Evolutionary conservation across 306 rosid genomes (phyloP).

Genomic region (Quercus mongolica): DNA sequence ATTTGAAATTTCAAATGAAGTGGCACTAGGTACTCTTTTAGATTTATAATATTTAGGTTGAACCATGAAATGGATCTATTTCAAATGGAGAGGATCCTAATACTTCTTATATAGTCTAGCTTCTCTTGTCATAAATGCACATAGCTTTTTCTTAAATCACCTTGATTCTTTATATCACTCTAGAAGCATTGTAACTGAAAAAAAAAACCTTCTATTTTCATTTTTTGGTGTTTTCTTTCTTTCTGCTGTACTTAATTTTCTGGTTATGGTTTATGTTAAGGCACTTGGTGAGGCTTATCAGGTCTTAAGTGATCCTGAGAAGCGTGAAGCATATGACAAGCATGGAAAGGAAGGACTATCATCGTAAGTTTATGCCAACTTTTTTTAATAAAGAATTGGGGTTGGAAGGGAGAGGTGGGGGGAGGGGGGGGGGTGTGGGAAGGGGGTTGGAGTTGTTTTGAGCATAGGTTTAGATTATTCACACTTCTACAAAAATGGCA

Average conservation of each 20-base stretch:
- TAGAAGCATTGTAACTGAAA: not conserved
- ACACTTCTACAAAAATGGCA: not conserved
- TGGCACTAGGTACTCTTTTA: no score
- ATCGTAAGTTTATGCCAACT: constrained; percentile 57
- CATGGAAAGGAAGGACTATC: constrained; percentile 73
- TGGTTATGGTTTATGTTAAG: constrained; percentile 34
- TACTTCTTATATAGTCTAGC: not conserved
- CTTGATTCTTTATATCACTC: not conserved
- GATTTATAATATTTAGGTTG: no score
- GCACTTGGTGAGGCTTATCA: constrained; percentile 98
- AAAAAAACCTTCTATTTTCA: not conserved
- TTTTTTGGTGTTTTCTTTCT: not conserved
- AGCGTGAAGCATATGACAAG: constrained; percentile 88
- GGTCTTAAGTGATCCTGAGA: constrained; percentile 86
- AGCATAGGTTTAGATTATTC: not conserved
- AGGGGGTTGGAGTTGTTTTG: not conserved
- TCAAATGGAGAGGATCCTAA: no score
- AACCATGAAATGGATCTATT: no score
- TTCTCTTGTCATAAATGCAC: not conserved
- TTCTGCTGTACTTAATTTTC: constrained; percentile 18
- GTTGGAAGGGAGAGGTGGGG: not conserved
- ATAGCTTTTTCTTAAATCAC: not conserved
- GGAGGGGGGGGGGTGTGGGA: not conserved
- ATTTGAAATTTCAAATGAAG: no score
- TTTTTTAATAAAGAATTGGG: not conserved